Conservation (phyloP, 768 basidiomycete genomes). For the Naganishia kalamii region DNA sequence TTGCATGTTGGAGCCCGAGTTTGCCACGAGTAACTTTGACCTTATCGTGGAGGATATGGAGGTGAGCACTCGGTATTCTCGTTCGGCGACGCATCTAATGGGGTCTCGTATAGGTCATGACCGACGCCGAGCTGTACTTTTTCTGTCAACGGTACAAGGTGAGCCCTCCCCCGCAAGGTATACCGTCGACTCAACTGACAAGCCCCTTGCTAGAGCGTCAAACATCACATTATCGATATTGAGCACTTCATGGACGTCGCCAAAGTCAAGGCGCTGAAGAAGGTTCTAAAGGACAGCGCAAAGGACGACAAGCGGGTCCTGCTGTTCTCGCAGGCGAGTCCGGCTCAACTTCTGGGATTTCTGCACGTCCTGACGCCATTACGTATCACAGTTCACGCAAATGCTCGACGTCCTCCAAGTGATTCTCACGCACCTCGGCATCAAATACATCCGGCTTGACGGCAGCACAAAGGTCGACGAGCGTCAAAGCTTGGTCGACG, state of each 20-base stretch:
- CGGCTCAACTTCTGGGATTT: neutral
- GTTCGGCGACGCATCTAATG: neutral
- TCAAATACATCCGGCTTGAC: slow-evolving; percentile 76
- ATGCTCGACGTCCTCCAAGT: slow-evolving; percentile 86
- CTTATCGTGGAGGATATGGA: slow-evolving; percentile 93
- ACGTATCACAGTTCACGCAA: slow-evolving; percentile 70
- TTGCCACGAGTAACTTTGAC: slow-evolving; percentile 72
- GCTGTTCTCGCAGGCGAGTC: slow-evolving; percentile 83
- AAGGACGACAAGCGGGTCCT: slow-evolving; percentile 71
- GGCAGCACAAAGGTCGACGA: slow-evolving; percentile 91
- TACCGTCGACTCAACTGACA: neutral
- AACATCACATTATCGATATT: slow-evolving; percentile 66
- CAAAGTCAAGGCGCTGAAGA: slow-evolving; percentile 69
- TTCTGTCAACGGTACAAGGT: slow-evolving; percentile 86
- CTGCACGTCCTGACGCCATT: neutral
- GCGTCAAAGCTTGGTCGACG: slow-evolving; percentile 86
- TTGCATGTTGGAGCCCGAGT: slow-evolving; percentile 84
- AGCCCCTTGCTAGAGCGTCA: slow-evolving; percentile 45
- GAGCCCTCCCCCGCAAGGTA: slow-evolving; percentile 26
- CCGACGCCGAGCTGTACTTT: slow-evolving; percentile 85
- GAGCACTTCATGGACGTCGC: slow-evolving; percentile 77
- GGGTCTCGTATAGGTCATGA: slow-evolving; percentile 63
- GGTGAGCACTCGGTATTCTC: slow-evolving; percentile 26
- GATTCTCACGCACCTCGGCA: slow-evolving; percentile 63
- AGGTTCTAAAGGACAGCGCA: slow-evolving; percentile 63